Base-by-base conservation (phyloP, 1,284 basidiomycete genomes). In the Caloboletus inedulis region DNA sequence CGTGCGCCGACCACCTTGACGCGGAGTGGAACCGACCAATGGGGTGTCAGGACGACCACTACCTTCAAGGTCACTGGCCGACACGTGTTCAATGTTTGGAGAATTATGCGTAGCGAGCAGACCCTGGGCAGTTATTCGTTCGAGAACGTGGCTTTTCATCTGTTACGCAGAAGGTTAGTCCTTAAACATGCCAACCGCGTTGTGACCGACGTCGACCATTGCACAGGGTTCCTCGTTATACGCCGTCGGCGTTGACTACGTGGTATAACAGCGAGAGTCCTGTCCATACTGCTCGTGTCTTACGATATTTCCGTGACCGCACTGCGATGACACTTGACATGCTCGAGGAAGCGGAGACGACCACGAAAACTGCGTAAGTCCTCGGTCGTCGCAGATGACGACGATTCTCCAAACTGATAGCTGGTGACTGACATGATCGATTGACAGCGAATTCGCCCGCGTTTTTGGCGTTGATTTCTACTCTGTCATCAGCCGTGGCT, bases 381-480 rank as follows among this genome's bases (percentile, higher is more conserved):
- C 10, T 23, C 10, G 1, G 8, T 31, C 4, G 4, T 14, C 16
- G 7, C 16, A n/a, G 18, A 7, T 29, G 6, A 23, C 18, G 46
- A 19, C 8, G 5, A 29, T 29, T 16, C 1, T 30, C 19, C 21
- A 27, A 16, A 31, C 8, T 30, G 27, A 16, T 6, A 9, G 4
- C 16, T 1, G 21, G 41, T 7, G 2, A 35, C 47, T 54, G 35
- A 51, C 42, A 19, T 29, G 21, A 9, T 31, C 35, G 3, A 42
- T 44, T 23, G 8, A 21, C 62, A 95, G 94, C 5, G 96, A 99
- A 70, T 98, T 98, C 62, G 94, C 96, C 18, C 84, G 96, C 13
- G 91, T 98, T 13, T 98, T 98, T 61, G 96, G 96, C 0, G 88
- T 99, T 45, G 96, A 99, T 71, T 98, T 98, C 69, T 92, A 89